Evolutionary conservation across 768 basidiomycete genomes (phyloP).

Genomic region (Tubosaeta sp.): DNA sequence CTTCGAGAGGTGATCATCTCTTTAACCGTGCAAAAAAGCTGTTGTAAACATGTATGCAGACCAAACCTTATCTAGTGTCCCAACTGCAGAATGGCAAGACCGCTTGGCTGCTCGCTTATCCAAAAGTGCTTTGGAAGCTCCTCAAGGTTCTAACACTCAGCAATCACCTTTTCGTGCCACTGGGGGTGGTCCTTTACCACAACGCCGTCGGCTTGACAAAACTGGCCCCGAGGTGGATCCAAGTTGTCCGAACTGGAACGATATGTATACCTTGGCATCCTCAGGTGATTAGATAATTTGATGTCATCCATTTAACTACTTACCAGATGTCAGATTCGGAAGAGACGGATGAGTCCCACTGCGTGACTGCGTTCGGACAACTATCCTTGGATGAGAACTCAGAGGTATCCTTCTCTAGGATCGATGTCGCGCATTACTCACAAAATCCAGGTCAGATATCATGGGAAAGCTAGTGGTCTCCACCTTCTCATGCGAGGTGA

Average conservation of each 20-base stretch:
- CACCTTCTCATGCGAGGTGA: constrained; percentile 66
- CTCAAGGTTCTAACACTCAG: constrained; percentile 6
- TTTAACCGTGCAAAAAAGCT: not conserved
- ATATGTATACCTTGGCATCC: constrained; percentile 50
- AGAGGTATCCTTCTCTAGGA: constrained; percentile 42
- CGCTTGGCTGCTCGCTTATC: constrained; percentile 56
- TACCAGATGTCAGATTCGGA: constrained; percentile 27
- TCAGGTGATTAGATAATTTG: constrained; percentile 24
- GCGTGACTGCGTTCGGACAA: constrained; percentile 60
- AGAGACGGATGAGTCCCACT: constrained; percentile 38
- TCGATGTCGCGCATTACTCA: constrained; percentile 10
- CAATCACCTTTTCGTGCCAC: constrained; percentile 25
- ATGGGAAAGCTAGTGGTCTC: constrained; percentile 73
- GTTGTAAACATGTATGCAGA: constrained; percentile 34
- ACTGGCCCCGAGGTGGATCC: constrained; percentile 4
- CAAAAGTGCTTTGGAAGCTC: constrained; percentile 17
- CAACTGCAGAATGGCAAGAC: constrained; percentile 78
- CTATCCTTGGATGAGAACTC: constrained; percentile 73
- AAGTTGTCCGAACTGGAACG: constrained; percentile 47
- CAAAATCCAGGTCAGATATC: constrained; percentile 68
- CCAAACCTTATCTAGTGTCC: constrained; percentile 55
- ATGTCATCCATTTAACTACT: constrained; percentile 11
- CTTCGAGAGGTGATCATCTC: constrained; percentile 45
- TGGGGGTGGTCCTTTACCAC: constrained; percentile 36
- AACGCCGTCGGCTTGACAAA: constrained; percentile 44